Evolutionary conservation across 768 basidiomycete genomes (phyloP), one percentile per base, ranked within the genome.

Genomic region (Lactifluus volemus): DNA sequence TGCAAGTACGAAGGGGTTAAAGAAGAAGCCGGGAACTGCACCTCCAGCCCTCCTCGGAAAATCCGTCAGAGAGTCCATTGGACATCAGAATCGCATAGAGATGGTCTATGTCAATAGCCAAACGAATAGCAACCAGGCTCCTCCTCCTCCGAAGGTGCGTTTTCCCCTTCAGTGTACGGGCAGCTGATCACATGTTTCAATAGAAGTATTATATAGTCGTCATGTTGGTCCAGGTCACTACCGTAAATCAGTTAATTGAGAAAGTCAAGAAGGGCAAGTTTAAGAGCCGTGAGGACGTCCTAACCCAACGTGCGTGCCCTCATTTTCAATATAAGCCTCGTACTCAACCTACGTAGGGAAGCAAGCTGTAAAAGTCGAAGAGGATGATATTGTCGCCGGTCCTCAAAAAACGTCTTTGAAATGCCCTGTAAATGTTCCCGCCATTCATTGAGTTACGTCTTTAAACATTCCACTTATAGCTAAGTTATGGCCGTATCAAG

Each of bases 11-110:
- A 92, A 92, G 71, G 94, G 94, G 5, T 74, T 96, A 70, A 97
- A 97, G 80, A 97, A 97, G 78, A 94, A 90, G 67, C 88, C 92
- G 32, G 93, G 93, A 3, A 95, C 91, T 47, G 90, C 92, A 1
- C 92, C 93, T n/a, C 93, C 93, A 6, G 86, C 92, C 1, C 87
- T 93, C 70, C 71, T 84, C 55, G 75, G 76, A 32, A 76, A 71
- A 65, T 65, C 71, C 47, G 69, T 79, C 17, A 71, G 76, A 58
- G 66, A 82, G 38, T 74, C 75, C 42, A 75, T 77, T 65, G 75
- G 76, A 61, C 71, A 77, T 48, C 73, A 75, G 39, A 93, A 92
- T 70, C 81, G 84, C 42, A 75, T 94, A 15, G 92, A 94, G 66
- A 89, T 94, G 82, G 83, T 92, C 3, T 94, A 93, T 70, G 88